These are phyloP conservation scores for Umbilicus rupestris DNA, from an alignment of 164 flowering plant genomes.

Conservation along the genomic window DNA sequence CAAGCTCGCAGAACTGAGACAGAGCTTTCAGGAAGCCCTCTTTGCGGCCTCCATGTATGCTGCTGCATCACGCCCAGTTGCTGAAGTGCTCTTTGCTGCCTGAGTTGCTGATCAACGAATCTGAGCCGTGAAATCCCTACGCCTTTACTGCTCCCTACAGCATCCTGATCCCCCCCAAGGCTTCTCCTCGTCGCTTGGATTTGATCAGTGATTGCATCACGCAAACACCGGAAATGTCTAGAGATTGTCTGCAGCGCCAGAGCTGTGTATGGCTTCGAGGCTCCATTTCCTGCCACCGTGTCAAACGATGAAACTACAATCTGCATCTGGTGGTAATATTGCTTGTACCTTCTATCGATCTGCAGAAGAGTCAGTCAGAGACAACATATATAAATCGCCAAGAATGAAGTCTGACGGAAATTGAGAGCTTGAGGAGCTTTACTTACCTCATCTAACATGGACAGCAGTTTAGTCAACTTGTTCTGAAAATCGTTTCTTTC, in stretches of 20 bases:
- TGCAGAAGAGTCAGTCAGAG: slow-evolving; percentile 13
- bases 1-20: slow-evolving; percentile 45
- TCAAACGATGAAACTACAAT: slow-evolving; percentile 61
- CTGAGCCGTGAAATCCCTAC: slow-evolving; percentile 50
- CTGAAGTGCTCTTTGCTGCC: slow-evolving; percentile 55
- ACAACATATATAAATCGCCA: neutral
- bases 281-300: slow-evolving; percentile 45
- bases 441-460: slow-evolving; percentile 61
- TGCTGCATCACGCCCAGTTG: slow-evolving; percentile 50
- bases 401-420: neutral
- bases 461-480: slow-evolving; percentile 44
- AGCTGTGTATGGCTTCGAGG: slow-evolving; percentile 58
- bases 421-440: neutral
- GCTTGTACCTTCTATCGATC: slow-evolving; percentile 62
- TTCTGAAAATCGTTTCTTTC: slow-evolving; percentile 47
- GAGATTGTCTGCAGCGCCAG: slow-evolving; percentile 64
- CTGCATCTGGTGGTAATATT: slow-evolving; percentile 61
- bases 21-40: slow-evolving; percentile 42
- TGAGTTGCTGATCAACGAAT: slow-evolving; percentile 53
- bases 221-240: slow-evolving; percentile 52
- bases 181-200: slow-evolving; percentile 30
- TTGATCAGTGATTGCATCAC: slow-evolving; percentile 47
- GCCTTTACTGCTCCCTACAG: slow-evolving; percentile 26
- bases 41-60: slow-evolving; percentile 45
- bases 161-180: slow-evolving; percentile 53